These are phyloP conservation scores for Lasiodiplodia sp. DNA, from an alignment of 2,329 filamentous ascomycete genomes.

Conservation along the genomic window DNA sequence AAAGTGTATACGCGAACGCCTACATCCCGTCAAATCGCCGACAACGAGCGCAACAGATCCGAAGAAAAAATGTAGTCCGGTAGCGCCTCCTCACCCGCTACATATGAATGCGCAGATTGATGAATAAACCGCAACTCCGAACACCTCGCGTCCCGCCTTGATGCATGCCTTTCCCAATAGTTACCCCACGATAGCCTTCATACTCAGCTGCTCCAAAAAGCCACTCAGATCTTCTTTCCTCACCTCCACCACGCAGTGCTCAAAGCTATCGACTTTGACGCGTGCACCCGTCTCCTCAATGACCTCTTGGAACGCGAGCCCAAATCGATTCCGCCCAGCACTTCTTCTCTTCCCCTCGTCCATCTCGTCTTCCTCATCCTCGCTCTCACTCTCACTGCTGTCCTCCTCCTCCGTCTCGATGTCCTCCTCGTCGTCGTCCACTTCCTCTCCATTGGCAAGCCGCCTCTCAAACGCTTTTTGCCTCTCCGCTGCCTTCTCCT, in stretches of 20 bases:
- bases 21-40: background rate
- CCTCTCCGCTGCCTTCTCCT: conserved; percentile 68
- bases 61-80: background rate
- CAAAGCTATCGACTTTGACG: conserved; percentile 94
- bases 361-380: conserved; percentile 65
- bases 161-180: background rate
- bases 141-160: conserved; percentile 1
- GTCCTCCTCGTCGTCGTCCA: conserved; percentile 61
- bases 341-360: conserved; percentile 66
- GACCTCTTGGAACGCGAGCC: conserved; percentile 94
- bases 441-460: conserved; percentile 65
- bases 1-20: conserved; percentile 3
- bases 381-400: conserved; percentile 69
- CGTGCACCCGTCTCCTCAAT: conserved; percentile 88
- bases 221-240: conserved; percentile 90
- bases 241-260: conserved; percentile 98
- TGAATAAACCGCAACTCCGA: conserved; percentile 7
- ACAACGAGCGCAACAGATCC: background rate
- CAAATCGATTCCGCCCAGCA: conserved; percentile 86
- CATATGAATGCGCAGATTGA: background rate
- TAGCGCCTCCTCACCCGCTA: background rate
- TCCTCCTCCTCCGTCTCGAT: conserved; percentile 60
- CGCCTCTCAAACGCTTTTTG: conserved; percentile 49
- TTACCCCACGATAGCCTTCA: conserved; percentile 78
- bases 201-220: conserved; percentile 90